Percentiles rank a stretch among this genome's conserved stretches.
Conservation (phyloP, 129 eudicot genomes). For the Rutidosis leptorrhynchoides region DNA sequence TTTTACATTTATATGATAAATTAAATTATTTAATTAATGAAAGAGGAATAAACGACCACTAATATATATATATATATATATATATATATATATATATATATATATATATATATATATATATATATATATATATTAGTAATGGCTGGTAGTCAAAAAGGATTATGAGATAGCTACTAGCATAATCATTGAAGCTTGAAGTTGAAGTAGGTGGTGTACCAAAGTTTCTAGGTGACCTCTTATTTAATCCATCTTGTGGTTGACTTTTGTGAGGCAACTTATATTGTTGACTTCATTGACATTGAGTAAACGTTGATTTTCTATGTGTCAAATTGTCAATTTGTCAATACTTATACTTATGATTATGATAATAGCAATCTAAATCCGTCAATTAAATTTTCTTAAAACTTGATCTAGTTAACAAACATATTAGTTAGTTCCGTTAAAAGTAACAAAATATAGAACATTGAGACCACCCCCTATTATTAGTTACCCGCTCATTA, state of each 20-base stretch:
- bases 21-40: too few relatives aligned
- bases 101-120: not conserved
- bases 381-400: too few relatives aligned
- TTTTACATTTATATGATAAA: too few relatives aligned
- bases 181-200: slow-evolving; percentile 4
- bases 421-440: too few relatives aligned
- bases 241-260: slow-evolving; percentile 8
- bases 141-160: slow-evolving; percentile 8
- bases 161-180: not conserved
- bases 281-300: slow-evolving; percentile 2
- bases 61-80: not conserved
- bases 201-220: slow-evolving; percentile 8
- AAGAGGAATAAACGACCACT: not conserved
- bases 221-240: slow-evolving; percentile 1
- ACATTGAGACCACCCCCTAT: too few relatives aligned
- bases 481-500: too few relatives aligned
- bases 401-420: too few relatives aligned
- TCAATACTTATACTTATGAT: too few relatives aligned
- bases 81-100: not conserved
- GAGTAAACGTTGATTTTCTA: slow-evolving; percentile 7
- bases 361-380: too few relatives aligned
- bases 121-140: not conserved
- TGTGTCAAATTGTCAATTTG: not conserved
- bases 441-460: too few relatives aligned
- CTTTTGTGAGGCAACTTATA: not conserved